Evolutionary conservation across 129 eudicot species (phyloP), one percentile per base, ranked within the genome.

Genomic region (Erigeron canadensis): DNA sequence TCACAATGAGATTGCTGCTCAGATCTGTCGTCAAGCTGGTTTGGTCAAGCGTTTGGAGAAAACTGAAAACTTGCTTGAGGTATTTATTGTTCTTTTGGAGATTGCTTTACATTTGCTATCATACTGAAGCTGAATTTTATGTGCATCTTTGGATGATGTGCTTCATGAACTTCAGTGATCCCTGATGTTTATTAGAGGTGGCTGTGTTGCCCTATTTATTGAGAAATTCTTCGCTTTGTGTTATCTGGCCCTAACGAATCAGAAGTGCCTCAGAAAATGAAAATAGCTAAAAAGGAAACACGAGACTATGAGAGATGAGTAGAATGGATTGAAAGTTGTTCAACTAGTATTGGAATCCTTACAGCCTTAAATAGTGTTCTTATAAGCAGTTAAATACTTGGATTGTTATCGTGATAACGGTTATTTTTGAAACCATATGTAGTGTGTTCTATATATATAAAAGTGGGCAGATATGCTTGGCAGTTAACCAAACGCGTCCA

Each of bases 11-110:
- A 94, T 94, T 50, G 99, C 99, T 70, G 99, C 99, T 45, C 99
- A 94, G 85, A 94, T 94, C 62, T 94, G 99, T 86, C 97, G 99
- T 77, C 99, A 94, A 76, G 99, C 99, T 82, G 99, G 99, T 84
- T 77, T 94, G 85, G 99, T 94, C 48, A 94, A 94, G 71, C 87
- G 99, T 13, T 81, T 94, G 88, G 99, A 94, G 68, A 90, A 90
- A 78, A 78, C 94, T 22, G 91, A 86, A 40, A 84, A 87, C 77
- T 89, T 94, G 77, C 86, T 90, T 58, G 96, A 94, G 98, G 98
- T 94, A 82, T 69, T 62, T 87, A 81, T 69, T 72, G 64, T 51
- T 76, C 18, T 28, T n/a, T n/a, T 43, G 8, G 8, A 44, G 11
- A 15, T 34, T 44, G 10, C 18, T 12, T 40, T 5, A 55, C 65